Evolutionary conservation across 176 grass and related monocot genomes (phyloP), one percentile per base, ranked within the genome.

Genomic region (Alopecurus myosuroides): DNA sequence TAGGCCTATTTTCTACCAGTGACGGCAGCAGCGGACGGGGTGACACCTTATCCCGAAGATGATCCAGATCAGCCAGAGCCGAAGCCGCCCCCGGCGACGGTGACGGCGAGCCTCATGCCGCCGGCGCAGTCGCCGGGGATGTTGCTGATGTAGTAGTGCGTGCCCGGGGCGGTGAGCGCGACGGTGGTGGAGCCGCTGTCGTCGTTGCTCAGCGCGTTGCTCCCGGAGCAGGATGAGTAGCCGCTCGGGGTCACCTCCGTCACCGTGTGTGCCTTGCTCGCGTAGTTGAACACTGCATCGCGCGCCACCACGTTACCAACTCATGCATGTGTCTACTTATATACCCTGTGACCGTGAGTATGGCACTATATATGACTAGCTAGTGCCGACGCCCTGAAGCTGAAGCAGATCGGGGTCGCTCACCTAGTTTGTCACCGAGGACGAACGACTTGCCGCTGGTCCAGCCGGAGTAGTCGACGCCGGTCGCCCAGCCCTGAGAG

Each of bases 71-170:
- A n/a, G n/a, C n/a, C n/a, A n/a, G 68, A 0, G 39, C 26, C 58
- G 13, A 39, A 74, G 81, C 79, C 22, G 5, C 39, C 44, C 11
- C 58, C 71, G 81, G 11, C 28, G 31, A 87, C 91, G 33, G 58
- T 68, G 56, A 98, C 68, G 31, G 89, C 72, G 8, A 98, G 15
- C 85, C 95, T 98, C 89, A 92, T 92, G 77, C 96, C 93, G 6
- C 0, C 5, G 45, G 49, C 51, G 93, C 96, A 98, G 88, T 98
- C 93, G 13, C 85, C 61, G 34, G 80, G 25, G 80, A 89, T 33
- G n/a, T 44, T 78, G 87, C 96, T 95, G 84, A 98, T 94, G 93
- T 67, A 94, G 89, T 93, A 93, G 80, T 72, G 89, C 36, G 58
- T 84, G 52, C 89, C 91, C 1, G 91, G 10, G 62, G 61, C 57